These are phyloP conservation scores for Kluyveromyces wickerhamii DNA, from an alignment of 805 yeast genomes.

Conservation along the genomic window DNA sequence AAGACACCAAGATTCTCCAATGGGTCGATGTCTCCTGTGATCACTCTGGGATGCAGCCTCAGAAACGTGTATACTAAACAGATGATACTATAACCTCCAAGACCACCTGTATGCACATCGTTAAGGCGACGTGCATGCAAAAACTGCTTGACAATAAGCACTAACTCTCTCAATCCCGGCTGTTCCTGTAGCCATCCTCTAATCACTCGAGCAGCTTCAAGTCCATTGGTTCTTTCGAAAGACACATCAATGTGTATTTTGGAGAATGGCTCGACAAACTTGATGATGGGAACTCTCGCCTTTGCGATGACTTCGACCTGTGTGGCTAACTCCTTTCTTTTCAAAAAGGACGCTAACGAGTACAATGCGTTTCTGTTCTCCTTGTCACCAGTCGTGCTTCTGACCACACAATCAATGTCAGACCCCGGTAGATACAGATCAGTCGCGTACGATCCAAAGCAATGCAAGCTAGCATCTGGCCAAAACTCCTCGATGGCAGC, in stretches of 20 bases:
- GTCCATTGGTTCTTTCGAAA: conserved; percentile 76
- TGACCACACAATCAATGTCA: conserved; percentile 88
- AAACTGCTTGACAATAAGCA: conserved; percentile 77
- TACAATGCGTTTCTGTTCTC: conserved; percentile 61
- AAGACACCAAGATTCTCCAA: conserved; percentile 76
- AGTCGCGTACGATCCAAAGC: conserved; percentile 92
- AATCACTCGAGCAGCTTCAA: conserved; percentile 73
- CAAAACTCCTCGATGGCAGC: conserved; percentile 48
- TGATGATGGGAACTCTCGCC: conserved; percentile 91
- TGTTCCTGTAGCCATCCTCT: conserved; percentile 62
- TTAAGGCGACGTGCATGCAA: conserved; percentile 68
- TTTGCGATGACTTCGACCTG: conserved; percentile 79
- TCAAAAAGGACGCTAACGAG: conserved; percentile 61
- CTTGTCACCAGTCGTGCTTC: conserved; percentile 49
- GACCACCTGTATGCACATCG: conserved; percentile 86
- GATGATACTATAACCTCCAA: conserved; percentile 92
- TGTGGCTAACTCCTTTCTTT: conserved; percentile 53
- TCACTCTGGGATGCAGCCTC: conserved; percentile 67
- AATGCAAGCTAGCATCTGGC: conserved; percentile 73
- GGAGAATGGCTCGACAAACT: conserved; percentile 68
- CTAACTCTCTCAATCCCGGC: conserved; percentile 78
- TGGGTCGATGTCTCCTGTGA: conserved; percentile 58
- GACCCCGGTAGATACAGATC: conserved; percentile 91
- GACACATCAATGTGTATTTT: conserved; percentile 81
- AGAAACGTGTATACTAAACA: conserved; percentile 77